Percentiles rank a stretch among this genome's conserved stretches.
Conservation (phyloP, 2,329 filamentous ascomycete species). For the Mycosphaerella arachidis region DNA sequence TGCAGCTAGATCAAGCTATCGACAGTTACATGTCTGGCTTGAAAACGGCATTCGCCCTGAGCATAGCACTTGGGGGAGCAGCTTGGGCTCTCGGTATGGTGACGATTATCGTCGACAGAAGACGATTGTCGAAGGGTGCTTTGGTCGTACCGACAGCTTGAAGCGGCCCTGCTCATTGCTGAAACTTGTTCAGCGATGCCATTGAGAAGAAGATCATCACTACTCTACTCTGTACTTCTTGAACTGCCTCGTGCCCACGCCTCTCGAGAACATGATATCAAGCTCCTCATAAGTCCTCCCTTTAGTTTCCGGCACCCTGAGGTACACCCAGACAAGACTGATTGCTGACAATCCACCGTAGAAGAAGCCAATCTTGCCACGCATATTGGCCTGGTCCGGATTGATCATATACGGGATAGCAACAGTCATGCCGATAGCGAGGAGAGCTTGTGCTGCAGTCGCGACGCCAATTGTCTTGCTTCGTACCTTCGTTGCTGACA, state of each 20-base stretch:
- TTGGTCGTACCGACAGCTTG: too few relatives aligned
- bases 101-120: too few relatives aligned
- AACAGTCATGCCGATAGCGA: conserved; percentile 39
- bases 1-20: too few relatives aligned
- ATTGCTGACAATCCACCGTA: conserved; percentile 36
- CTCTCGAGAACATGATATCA: conserved; percentile 40
- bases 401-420: conserved; percentile 39
- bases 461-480: conserved; percentile 37
- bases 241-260: conserved; percentile 35
- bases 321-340: conserved; percentile 36
- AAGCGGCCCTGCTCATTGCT: too few relatives aligned
- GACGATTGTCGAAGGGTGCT: too few relatives aligned
- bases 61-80: too few relatives aligned
- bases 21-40: too few relatives aligned
- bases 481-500: conserved; percentile 36
- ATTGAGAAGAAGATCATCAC: neutral
- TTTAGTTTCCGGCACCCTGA: conserved; percentile 39
- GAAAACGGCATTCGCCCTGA: too few relatives aligned
- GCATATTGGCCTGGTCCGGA: conserved; percentile 37
- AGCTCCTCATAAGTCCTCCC: conserved; percentile 41
- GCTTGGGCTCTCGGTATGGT: too few relatives aligned
- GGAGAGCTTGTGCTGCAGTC: conserved; percentile 38
- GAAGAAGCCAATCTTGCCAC: conserved; percentile 42
- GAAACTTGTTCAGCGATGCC: too few relatives aligned
- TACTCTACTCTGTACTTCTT: conserved; percentile 26